phyloP scores from a whole-genome alignment of 805 yeast species.

The Lipomyces spencermartinsiae region DNA sequence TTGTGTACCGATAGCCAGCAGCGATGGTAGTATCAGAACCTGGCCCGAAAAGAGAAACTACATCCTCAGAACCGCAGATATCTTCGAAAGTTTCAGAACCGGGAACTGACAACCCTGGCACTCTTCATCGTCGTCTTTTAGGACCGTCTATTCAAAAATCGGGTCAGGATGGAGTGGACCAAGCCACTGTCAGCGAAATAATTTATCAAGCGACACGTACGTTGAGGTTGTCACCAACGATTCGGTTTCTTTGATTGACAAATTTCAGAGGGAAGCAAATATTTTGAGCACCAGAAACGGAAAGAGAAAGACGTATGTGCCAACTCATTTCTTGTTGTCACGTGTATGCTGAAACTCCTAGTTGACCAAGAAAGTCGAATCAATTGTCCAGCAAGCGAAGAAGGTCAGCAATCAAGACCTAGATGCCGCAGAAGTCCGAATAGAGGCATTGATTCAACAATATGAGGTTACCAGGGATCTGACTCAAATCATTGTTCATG shows the following conservation, averaged over 20 bases:
- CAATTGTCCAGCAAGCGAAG: slow-evolving; percentile 16
- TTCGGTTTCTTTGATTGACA: background rate
- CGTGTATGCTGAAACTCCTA: slow-evolving; percentile 4
- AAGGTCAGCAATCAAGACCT: slow-evolving; percentile 27
- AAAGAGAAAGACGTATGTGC: slow-evolving; percentile 30
- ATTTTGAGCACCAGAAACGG: slow-evolving; percentile 38
- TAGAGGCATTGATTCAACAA: slow-evolving; percentile 18
- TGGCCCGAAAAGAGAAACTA: background rate
- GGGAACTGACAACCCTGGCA: background rate
- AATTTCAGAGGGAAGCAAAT: slow-evolving; percentile 36
- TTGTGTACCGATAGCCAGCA: background rate
- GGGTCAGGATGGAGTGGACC: slow-evolving; percentile 41
- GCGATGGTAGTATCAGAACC: background rate
- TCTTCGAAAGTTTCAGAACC: background rate
- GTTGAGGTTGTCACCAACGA: background rate
- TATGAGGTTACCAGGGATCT: slow-evolving; percentile 35
- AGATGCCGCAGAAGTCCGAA: slow-evolving; percentile 29
- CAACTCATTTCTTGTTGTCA: background rate
- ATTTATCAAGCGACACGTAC: slow-evolving; percentile 39
- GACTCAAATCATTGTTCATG: slow-evolving; percentile 39
- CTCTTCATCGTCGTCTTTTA: slow-evolving; percentile 36
- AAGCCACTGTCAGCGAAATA: slow-evolving; percentile 35
- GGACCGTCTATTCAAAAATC: slow-evolving; percentile 41
- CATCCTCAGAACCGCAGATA: background rate
- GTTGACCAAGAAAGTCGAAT: slow-evolving; percentile 30